Evolutionary conservation across 2,329 filamentous ascomycete species (phyloP).

Genomic region (Aureobasidium sp.): DNA sequence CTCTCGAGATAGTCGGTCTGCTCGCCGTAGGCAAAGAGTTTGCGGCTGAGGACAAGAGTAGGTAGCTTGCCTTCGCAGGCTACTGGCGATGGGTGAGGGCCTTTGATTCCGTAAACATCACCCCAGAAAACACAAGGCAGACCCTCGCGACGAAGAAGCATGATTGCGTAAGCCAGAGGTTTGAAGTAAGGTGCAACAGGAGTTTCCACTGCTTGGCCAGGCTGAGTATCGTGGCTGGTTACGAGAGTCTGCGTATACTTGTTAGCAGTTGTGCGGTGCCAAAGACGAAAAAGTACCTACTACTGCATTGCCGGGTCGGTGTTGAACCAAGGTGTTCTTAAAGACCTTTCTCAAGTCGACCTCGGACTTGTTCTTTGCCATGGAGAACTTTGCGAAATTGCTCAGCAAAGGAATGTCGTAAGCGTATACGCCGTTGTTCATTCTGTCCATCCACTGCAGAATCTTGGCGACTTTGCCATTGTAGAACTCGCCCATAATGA

Average conservation of each 20-base stretch:
- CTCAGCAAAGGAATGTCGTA: conserved; percentile 36
- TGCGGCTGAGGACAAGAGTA: conserved; percentile 51
- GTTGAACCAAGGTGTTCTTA: conserved; percentile 48
- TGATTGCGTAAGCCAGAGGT: conserved; percentile 61
- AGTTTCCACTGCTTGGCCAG: conserved; percentile 54
- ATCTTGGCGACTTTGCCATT: conserved; percentile 48
- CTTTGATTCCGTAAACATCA: conserved; percentile 56
- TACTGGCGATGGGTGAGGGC: conserved; percentile 42
- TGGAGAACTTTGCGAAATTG: conserved; percentile 49
- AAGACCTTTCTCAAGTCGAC: conserved; percentile 47
- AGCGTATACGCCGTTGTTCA: conserved; percentile 4
- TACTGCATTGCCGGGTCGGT: conserved; percentile 47
- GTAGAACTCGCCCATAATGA: conserved; percentile 65
- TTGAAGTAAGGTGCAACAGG: conserved; percentile 60
- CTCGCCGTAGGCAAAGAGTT: conserved; percentile 57
- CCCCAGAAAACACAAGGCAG: conserved; percentile 63
- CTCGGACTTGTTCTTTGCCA: conserved; percentile 9
- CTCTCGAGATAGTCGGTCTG: conserved; percentile 56
- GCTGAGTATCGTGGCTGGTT: conserved; percentile 63
- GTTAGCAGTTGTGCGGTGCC: background rate
- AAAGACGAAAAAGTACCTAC: background rate
- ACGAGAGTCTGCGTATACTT: conserved; percentile 47
- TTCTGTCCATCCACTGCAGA: conserved; percentile 39
- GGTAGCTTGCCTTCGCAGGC: conserved; percentile 36
- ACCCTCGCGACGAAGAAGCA: conserved; percentile 55